A percentile compares a stretch with the other conserved stretches of the same genome.
phyloP scores from a whole-genome alignment of 192 early-diverging fungal genomes.

The Gamsiella multidivaricata region DNA sequence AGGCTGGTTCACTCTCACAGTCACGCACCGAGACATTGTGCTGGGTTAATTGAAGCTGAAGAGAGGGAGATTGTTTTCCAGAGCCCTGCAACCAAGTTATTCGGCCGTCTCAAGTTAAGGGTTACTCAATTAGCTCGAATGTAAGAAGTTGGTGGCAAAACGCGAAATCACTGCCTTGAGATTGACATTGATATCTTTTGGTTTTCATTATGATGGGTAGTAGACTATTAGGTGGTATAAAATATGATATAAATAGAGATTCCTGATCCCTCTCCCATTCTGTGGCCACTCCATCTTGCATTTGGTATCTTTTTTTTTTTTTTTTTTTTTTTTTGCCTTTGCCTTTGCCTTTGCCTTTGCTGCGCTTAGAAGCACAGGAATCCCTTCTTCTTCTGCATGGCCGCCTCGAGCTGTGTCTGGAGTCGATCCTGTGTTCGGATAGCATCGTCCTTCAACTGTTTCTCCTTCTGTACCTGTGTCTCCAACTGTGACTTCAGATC shows the following conservation, averaged over 20 bases:
- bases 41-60: slow-evolving; percentile 44
- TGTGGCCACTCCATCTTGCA: too few species aligned
- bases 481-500: slow-evolving; percentile 35
- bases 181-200: too few species aligned
- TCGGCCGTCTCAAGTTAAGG: slow-evolving; percentile 8
- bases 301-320: too few species aligned
- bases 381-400: slow-evolving; percentile 53
- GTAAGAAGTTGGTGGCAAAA: too few species aligned
- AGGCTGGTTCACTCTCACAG: slow-evolving; percentile 5
- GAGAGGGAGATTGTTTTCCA: slow-evolving; percentile 19
- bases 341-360: too few species aligned
- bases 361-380: slow-evolving; percentile 52
- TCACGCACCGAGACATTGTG: slow-evolving; percentile 53
- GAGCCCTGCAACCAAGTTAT: background rate
- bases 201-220: too few species aligned
- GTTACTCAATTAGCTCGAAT: too few species aligned
- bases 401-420: slow-evolving; percentile 38
- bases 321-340: background rate
- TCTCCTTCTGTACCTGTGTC: slow-evolving; percentile 41
- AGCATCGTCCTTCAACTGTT: slow-evolving; percentile 45
- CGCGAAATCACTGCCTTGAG: too few species aligned
- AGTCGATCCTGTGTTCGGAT: slow-evolving; percentile 29
- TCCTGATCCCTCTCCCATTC: too few species aligned
- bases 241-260: too few species aligned
- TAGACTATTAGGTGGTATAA: too few species aligned